These are phyloP conservation scores for Russula sp. DNA, from an alignment of 768 basidiomycete species.

Conservation along the genomic window DNA sequence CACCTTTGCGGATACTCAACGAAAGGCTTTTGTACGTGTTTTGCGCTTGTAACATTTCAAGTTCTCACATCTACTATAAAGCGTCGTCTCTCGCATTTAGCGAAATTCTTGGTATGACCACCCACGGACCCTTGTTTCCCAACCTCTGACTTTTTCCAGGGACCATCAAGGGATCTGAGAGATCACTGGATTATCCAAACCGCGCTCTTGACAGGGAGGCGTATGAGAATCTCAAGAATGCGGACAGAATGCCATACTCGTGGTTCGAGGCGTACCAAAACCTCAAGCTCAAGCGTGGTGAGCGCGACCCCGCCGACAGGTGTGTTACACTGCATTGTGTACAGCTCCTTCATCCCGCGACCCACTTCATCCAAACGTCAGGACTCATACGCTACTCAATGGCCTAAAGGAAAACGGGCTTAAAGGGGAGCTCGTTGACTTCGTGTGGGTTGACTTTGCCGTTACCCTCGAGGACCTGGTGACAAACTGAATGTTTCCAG, in stretches of 20 bases:
- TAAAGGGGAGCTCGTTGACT: constrained; percentile 49
- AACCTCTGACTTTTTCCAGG: constrained; percentile 37
- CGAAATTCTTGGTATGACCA: constrained; percentile 54
- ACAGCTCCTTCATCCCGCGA: background rate
- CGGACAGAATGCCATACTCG: constrained; percentile 2
- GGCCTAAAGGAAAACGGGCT: constrained; percentile 36
- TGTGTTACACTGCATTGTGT: constrained; percentile 28
- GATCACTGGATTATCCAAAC: constrained; percentile 36
- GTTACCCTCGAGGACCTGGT: too few relatives aligned
- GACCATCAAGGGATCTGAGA: constrained; percentile 66
- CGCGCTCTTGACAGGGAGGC: constrained; percentile 19
- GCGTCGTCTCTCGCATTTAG: constrained; percentile 62
- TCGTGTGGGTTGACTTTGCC: constrained; percentile 43
- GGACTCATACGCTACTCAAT: constrained; percentile 51
- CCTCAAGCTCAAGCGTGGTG: constrained; percentile 42
- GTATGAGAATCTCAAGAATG: constrained; percentile 2
- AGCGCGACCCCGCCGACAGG: constrained; percentile 62
- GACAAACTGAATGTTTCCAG: constrained; percentile 35
- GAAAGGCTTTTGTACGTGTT: constrained; percentile 49
- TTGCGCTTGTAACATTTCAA: background rate
- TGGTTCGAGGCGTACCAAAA: constrained; percentile 55
- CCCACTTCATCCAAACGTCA: constrained; percentile 31
- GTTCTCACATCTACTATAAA: constrained; percentile 32
- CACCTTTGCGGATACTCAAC: constrained; percentile 49
- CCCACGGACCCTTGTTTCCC: background rate